A percentile compares a stretch with the other conserved stretches of the same genome.
Conservation (phyloP, 1,284 basidiomycete species). For the Athelia psychrophila region DNA sequence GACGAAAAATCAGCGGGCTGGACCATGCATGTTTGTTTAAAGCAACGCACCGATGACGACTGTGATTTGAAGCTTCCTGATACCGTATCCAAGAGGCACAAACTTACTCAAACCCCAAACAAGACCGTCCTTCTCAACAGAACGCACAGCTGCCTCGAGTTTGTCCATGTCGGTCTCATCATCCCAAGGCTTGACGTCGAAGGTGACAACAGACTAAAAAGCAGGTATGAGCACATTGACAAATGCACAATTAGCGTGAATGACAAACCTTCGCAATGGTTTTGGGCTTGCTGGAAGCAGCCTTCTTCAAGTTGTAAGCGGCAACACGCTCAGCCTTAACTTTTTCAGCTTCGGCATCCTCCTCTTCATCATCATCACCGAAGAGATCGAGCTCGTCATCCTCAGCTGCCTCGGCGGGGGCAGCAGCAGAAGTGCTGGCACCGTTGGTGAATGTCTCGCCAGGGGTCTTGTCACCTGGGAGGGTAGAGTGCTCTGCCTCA, state of each 20-base stretch:
- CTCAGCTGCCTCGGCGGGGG: conserved; percentile 64
- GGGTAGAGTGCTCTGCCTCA: conserved; percentile 70
- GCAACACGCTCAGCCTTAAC: conserved; percentile 96
- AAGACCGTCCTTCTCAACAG: conserved; percentile 89
- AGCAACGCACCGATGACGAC: conserved; percentile 83
- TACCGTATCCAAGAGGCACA: conserved; percentile 93
- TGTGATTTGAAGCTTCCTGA: conserved; percentile 91
- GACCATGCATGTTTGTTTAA: neutral
- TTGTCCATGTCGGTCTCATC: conserved; percentile 97
- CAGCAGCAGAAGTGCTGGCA: conserved; percentile 38
- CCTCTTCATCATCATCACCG: conserved; percentile 88
- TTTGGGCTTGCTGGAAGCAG: conserved; percentile 83
- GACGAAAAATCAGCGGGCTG: conserved; percentile 8
- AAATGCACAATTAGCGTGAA: conserved; percentile 3
- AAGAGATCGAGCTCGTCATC: conserved; percentile 95
- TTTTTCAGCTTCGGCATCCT: conserved; percentile 90
- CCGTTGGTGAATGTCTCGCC: conserved; percentile 70
- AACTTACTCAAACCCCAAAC: conserved; percentile 93
- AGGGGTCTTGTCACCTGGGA: conserved; percentile 85
- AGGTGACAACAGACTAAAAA: conserved; percentile 84
- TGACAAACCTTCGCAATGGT: conserved; percentile 76
- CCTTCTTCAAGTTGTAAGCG: conserved; percentile 90
- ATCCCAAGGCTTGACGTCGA: conserved; percentile 99
- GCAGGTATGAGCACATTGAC: conserved; percentile 10
- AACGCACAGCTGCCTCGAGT: conserved; percentile 83